Conservation (phyloP, 352 stramenopile genomes). For the Pythium phragmiticola region DNA sequence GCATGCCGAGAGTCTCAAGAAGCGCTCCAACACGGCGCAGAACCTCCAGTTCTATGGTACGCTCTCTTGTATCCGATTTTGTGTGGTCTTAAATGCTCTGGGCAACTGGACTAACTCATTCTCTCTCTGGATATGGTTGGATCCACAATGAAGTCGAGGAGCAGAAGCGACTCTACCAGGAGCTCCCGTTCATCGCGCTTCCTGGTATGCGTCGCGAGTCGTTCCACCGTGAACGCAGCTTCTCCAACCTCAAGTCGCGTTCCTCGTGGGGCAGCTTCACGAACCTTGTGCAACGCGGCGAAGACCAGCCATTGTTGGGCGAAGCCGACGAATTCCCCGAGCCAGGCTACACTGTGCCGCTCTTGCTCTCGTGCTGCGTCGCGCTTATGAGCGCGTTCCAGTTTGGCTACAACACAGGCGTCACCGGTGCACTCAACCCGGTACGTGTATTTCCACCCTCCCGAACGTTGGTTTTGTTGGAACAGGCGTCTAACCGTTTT, state of each 20-base stretch:
- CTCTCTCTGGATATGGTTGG: neutral
- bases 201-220: constrained; percentile 45
- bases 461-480: constrained; percentile 1
- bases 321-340: constrained; percentile 35
- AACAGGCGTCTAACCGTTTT: constrained; percentile 12
- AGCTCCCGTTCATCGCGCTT: constrained; percentile 45
- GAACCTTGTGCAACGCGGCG: constrained; percentile 46
- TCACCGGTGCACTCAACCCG: constrained; percentile 38
- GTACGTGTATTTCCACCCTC: constrained; percentile 22
- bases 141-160: constrained; percentile 35
- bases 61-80: neutral
- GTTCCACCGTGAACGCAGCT: constrained; percentile 46
- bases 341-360: constrained; percentile 39
- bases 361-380: constrained; percentile 44
- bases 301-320: constrained; percentile 60
- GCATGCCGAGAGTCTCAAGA: constrained; percentile 39
- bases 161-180: constrained; percentile 45
- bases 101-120: constrained; percentile 16
- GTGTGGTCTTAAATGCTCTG: neutral
- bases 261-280: constrained; percentile 47
- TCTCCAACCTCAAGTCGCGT: constrained; percentile 46
- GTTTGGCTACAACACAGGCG: constrained; percentile 49
- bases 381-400: constrained; percentile 41
- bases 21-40: constrained; percentile 50
- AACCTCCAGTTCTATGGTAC: constrained; percentile 50